Conservation (phyloP, 2,329 filamentous ascomycete genomes). For the Beauveria pseudobassiana region DNA sequence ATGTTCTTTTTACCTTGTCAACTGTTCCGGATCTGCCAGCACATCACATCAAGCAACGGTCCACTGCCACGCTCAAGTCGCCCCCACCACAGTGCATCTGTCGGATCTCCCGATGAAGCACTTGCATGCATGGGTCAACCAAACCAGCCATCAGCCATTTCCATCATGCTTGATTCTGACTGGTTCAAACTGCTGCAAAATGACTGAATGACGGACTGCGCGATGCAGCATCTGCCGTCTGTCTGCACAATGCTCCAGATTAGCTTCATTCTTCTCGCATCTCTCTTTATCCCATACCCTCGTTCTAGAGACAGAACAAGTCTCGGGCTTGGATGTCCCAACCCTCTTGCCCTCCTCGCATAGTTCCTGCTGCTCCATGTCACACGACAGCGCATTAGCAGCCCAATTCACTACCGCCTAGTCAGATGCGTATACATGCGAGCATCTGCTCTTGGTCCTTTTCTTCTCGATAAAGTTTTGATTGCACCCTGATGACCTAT, state of each 20-base stretch:
- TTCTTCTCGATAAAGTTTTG: neutral
- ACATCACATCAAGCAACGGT: neutral
- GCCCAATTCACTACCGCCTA: neutral
- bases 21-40: neutral
- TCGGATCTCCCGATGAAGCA: slow-evolving; percentile 8
- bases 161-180: neutral
- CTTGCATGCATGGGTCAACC: neutral
- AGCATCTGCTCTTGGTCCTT: neutral
- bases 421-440: neutral
- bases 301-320: neutral
- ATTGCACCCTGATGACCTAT: neutral
- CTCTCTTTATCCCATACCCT: neutral
- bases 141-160: neutral
- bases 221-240: neutral
- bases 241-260: neutral
- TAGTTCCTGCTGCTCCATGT: neutral
- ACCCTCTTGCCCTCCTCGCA: neutral
- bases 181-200: neutral
- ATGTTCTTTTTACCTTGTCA: no score
- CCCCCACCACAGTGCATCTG: slow-evolving; percentile 2
- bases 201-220: neutral
- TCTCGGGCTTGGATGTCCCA: neutral
- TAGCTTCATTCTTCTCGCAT: neutral
- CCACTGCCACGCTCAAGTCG: neutral
- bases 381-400: neutral